phyloP scores from a whole-genome alignment of 371 early-diverging fungal species.

The Phascolomyces articulosus region DNA sequence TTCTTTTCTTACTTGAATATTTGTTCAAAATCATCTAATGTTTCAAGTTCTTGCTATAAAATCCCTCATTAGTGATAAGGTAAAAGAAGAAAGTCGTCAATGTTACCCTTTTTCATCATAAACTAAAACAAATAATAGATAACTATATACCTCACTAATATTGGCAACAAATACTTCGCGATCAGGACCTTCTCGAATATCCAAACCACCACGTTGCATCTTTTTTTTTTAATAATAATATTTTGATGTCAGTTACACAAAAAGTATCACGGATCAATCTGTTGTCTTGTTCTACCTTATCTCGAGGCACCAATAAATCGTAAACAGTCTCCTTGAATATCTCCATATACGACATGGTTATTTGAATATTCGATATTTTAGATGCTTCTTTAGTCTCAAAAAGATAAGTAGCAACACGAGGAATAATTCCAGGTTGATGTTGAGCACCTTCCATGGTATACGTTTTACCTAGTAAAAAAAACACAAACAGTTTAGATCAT shows the following conservation, averaged over 20 bases:
- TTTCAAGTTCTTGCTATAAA: slow-evolving; percentile 24
- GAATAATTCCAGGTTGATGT: slow-evolving; percentile 62
- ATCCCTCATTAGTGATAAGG: too few relatives aligned
- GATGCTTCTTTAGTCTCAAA: slow-evolving; percentile 23
- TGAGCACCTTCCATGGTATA: slow-evolving; percentile 66
- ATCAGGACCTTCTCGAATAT: slow-evolving; percentile 54
- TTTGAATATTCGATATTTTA: slow-evolving; percentile 11
- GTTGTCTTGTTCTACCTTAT: too few relatives aligned
- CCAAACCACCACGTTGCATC: slow-evolving; percentile 33
- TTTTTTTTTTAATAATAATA: background rate
- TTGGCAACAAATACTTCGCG: slow-evolving; percentile 61
- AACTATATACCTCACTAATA: slow-evolving; percentile 45
- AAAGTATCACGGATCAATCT: too few relatives aligned
- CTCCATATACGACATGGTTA: slow-evolving; percentile 64
- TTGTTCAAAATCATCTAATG: slow-evolving; percentile 53
- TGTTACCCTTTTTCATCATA: too few relatives aligned
- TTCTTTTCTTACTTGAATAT: slow-evolving; percentile 37
- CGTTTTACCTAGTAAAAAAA: slow-evolving; percentile 59
- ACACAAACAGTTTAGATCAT: background rate
- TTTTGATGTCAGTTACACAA: background rate
- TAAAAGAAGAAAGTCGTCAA: too few relatives aligned
- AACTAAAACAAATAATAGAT: too few relatives aligned
- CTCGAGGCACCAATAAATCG: slow-evolving; percentile 55
- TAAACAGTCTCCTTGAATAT: slow-evolving; percentile 68
- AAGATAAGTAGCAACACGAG: slow-evolving; percentile 41